Base-by-base conservation (phyloP, 2,329 filamentous ascomycete species). In the Xylaria sp. region DNA sequence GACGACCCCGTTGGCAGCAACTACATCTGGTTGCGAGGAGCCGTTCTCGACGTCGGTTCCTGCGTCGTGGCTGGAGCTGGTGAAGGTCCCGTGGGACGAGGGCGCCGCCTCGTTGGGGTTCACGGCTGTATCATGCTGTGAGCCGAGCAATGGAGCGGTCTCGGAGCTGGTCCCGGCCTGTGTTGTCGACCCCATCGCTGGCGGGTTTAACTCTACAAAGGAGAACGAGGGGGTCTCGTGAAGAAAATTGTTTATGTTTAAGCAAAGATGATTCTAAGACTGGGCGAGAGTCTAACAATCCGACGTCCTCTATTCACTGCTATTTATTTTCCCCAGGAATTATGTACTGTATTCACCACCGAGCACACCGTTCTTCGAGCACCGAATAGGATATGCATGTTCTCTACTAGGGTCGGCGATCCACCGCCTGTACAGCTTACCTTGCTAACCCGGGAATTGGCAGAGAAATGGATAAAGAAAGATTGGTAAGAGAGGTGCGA, bases 131-230 rank as follows among this genome's bases (percentile, higher is more conserved):
- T 60, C 57, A 42, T 71, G 69, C 53, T 69, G 69, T 18, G 37
- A 18, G 9, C 72, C 67, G 12, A 78, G 68, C 1, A 78, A 58
- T 57, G 75, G 76, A 25, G 74, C 71, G 29, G 75, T 74, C 69
- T 77, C 75, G n/a, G 68, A 59, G 10, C 55, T 47, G 53, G 37
- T 68, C n/a, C 71, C 71, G 65, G 57, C 64, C 44, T 66, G 57
- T 54, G 51, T 63, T 59, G 54, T 65, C 18, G 67, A 66, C 37
- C 64, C 55, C 71, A 74, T 75, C 40, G 18, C 21, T 9, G 5
- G 3, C 18, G 47, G 12, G 12, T 44, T n/a, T 6, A 25, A 58
- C 23, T 40, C 40, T 6, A 48, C n/a, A n/a, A n/a, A 51, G 16
- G 18, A 13, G 47, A 47, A 37, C 10, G 32, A 13, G 4, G 37